Evolutionary conservation across 371 early-diverging fungal species (phyloP).

Genomic region (Quaeritorhiza haematococci): DNA sequence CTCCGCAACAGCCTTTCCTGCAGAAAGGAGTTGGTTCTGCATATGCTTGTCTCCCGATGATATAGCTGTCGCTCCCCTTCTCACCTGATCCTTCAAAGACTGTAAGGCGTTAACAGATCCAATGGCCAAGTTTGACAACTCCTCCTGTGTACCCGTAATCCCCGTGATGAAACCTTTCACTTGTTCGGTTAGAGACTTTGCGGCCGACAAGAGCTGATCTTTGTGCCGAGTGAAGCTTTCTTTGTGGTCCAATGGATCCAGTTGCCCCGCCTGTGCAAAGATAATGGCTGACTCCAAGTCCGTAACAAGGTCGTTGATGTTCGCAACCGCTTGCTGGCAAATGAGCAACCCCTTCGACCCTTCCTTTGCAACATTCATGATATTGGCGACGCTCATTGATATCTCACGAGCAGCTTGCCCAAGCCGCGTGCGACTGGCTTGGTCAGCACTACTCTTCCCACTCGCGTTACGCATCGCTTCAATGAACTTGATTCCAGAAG

Average conservation of each 20-base stretch:
- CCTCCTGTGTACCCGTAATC: slow-evolving; percentile 28
- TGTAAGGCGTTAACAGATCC: slow-evolving; percentile 15
- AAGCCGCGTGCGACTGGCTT: slow-evolving; percentile 25
- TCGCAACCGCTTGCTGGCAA: slow-evolving; percentile 23
- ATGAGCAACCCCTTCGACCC: slow-evolving; percentile 29
- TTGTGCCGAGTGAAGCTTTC: slow-evolving; percentile 35
- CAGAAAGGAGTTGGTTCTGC: slow-evolving; percentile 41
- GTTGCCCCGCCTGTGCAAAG: slow-evolving; percentile 44
- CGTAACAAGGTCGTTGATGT: slow-evolving; percentile 22
- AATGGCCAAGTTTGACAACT: slow-evolving; percentile 19
- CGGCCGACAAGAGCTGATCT: slow-evolving; percentile 29
- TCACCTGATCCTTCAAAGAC: slow-evolving; percentile 23
- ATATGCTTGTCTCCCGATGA: slow-evolving; percentile 43
- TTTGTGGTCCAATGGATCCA: slow-evolving; percentile 36
- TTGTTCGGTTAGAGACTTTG: slow-evolving; percentile 32
- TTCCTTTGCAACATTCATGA: slow-evolving; percentile 34
- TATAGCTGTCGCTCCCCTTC: slow-evolving; percentile 32
- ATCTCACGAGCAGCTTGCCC: slow-evolving; percentile 38
- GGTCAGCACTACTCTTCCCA: slow-evolving; percentile 27
- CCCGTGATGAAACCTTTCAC: slow-evolving; percentile 31
- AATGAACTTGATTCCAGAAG: slow-evolving; percentile 23
- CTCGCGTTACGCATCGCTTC: slow-evolving; percentile 34
- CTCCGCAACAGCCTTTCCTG: slow-evolving; percentile 28
- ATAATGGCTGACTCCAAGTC: slow-evolving; percentile 39
- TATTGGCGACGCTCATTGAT: slow-evolving; percentile 14